Evolutionary conservation across 305 asterid species (phyloP).

Genomic region (Andrographis paniculata): DNA sequence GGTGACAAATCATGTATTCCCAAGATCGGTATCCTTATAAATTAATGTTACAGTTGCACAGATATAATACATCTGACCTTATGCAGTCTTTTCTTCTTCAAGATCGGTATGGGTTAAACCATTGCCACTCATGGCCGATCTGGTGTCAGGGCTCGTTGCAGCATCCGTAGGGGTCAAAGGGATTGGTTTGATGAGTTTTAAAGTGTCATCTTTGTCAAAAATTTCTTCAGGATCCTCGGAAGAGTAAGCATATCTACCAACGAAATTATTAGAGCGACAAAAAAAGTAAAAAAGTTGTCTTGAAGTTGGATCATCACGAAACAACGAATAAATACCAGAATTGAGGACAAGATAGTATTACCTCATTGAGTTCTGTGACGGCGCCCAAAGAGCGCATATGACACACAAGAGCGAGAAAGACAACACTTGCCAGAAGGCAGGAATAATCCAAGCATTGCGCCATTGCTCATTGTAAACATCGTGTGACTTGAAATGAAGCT

Average conservation of each 20-base stretch:
- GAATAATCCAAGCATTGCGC: constrained; percentile 91
- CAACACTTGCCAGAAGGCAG: constrained; percentile 93
- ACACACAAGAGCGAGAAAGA: constrained; percentile 70
- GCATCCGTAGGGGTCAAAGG: constrained; percentile 41
- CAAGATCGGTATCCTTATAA: constrained; percentile 6
- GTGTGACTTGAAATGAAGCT: constrained; percentile 89
- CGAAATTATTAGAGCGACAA: too few species aligned
- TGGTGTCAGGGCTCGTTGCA: constrained; percentile 32
- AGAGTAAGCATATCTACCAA: constrained; percentile 68
- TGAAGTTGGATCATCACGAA: too few species aligned
- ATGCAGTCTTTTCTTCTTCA: constrained; percentile 74
- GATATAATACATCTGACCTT: constrained; percentile 11
- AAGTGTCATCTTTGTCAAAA: constrained; percentile 64
- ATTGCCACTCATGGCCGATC: constrained; percentile 29
- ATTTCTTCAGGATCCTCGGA: constrained; percentile 71
- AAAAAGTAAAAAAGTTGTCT: too few species aligned
- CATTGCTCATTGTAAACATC: constrained; percentile 97
- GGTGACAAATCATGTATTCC: constrained; percentile 12
- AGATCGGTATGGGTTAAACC: constrained; percentile 31
- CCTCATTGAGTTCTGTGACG: constrained; percentile 92
- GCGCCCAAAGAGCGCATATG: constrained; percentile 95
- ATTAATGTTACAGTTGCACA: constrained; percentile 13
- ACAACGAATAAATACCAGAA: too few species aligned
- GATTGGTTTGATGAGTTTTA: constrained; percentile 75
- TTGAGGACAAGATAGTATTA: too few species aligned